phyloP scores from a whole-genome alignment of 148 eudicot genomes.

The Oxyria digyna region DNA sequence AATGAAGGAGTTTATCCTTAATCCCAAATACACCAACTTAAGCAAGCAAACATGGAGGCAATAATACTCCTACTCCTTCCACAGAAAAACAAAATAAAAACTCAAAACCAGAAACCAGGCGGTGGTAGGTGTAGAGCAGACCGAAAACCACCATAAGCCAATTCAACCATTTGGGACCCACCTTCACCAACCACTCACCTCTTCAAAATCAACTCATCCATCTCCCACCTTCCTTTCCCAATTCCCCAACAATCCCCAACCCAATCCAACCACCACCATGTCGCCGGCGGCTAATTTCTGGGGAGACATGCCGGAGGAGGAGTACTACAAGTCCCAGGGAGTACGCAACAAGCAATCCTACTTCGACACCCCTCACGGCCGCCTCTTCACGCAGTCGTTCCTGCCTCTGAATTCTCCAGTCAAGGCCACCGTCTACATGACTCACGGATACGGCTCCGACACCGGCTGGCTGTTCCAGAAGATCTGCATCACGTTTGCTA shows the following conservation, averaged over 20 bases:
- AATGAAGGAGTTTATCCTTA: no score
- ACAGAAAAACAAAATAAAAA: neutral
- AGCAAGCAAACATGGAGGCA: neutral
- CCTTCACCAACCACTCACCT: neutral
- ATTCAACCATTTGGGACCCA: neutral
- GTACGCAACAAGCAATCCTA: conserved; percentile 41
- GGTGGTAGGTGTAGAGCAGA: conserved; percentile 2
- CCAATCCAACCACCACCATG: conserved; percentile 3
- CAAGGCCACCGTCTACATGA: conserved; percentile 44
- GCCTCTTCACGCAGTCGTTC: conserved; percentile 52
- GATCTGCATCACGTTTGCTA: conserved; percentile 40
- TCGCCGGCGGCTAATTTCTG: conserved; percentile 46
- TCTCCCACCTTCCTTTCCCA: neutral
- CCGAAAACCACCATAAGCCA: neutral
- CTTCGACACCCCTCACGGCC: conserved; percentile 48
- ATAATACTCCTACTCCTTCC: neutral
- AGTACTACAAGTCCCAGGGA: conserved; percentile 49
- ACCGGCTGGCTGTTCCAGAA: conserved; percentile 63
- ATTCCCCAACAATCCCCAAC: neutral
- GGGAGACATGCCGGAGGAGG: conserved; percentile 52
- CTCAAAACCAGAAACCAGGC: conserved; percentile 4
- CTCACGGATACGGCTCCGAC: conserved; percentile 71
- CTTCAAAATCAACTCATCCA: neutral
- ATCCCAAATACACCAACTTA: no score
- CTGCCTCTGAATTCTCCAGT: conserved; percentile 23